These are phyloP conservation scores for Selaginella tamariscina DNA, from an alignment of 75 land plant species.

Conservation along the genomic window DNA sequence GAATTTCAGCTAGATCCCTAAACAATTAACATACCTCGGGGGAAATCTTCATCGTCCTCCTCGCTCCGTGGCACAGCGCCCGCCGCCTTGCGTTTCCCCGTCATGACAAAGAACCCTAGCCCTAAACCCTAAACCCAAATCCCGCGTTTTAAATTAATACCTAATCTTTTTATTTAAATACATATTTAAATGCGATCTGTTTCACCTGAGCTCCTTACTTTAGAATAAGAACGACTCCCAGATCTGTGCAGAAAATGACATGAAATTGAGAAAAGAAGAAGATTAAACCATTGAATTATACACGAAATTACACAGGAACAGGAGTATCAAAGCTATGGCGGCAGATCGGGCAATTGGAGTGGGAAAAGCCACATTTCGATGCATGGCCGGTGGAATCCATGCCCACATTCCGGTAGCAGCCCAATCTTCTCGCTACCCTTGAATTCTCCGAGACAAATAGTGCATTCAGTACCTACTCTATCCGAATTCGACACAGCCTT, in stretches of 20 bases:
- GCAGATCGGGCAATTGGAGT: slow-evolving; percentile 30
- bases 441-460: slow-evolving; percentile 29
- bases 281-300: too few relatives aligned
- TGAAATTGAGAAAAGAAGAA: too few relatives aligned
- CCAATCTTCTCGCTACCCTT: slow-evolving; percentile 23
- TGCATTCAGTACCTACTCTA: slow-evolving; percentile 15
- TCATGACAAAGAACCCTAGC: not conserved
- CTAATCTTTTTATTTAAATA: not conserved
- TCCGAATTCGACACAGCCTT: not conserved
- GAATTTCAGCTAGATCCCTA: not conserved
- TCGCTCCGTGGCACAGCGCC: slow-evolving; percentile 18
- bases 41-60: slow-evolving; percentile 27
- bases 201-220: too few relatives aligned
- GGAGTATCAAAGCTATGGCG: slow-evolving; percentile 14
- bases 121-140: not conserved
- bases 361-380: slow-evolving; percentile 35
- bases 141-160: not conserved
- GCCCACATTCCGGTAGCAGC: slow-evolving; percentile 24
- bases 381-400: slow-evolving; percentile 31
- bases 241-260: too few relatives aligned
- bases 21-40: slow-evolving; percentile 19
- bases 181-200: too few relatives aligned
- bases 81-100: not conserved
- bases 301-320: too few relatives aligned
- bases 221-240: too few relatives aligned